These are phyloP conservation scores for Dothidotthia symphoricarpi DNA, from an alignment of 2,329 filamentous ascomycete species.

Conservation along the genomic window DNA sequence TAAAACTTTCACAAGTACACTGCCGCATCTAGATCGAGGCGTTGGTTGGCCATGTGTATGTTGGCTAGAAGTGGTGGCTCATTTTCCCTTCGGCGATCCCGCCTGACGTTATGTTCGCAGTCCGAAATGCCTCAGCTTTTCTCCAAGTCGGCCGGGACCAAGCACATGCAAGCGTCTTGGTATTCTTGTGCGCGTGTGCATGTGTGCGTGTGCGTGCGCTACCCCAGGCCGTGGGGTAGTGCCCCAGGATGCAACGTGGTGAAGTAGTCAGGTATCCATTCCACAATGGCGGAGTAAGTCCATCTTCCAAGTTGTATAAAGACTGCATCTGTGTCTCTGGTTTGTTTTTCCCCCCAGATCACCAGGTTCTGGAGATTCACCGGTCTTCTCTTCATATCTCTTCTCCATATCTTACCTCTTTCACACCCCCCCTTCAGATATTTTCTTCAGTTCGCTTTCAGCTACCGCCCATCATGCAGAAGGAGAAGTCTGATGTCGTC, in stretches of 20 bases:
- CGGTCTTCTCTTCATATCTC: conserved; percentile 11
- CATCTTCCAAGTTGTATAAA: conserved; percentile 17
- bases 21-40: too few relatives aligned
- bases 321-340: conserved; percentile 15
- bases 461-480: conserved; percentile 18
- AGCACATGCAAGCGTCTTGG: conserved; percentile 24
- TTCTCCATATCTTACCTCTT: too few relatives aligned
- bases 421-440: background rate
- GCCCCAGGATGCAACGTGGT: conserved; percentile 13
- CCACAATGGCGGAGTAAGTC: conserved; percentile 1
- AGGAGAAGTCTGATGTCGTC: conserved; percentile 26
- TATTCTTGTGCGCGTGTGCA: conserved; percentile 14
- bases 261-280: too few relatives aligned
- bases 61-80: too few relatives aligned
- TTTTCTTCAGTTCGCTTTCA: too few relatives aligned
- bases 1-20: too few relatives aligned
- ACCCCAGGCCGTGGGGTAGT: conserved; percentile 7
- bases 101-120: background rate
- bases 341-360: conserved; percentile 26
- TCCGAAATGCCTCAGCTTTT: conserved; percentile 11
- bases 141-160: conserved; percentile 26
- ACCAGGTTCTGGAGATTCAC: conserved; percentile 20
- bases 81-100: too few relatives aligned
- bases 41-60: too few relatives aligned
- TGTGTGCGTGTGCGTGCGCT: conserved; percentile 17